Conservation (phyloP, 495 filamentous ascomycete species). For the Lentithecium fluviatile region DNA sequence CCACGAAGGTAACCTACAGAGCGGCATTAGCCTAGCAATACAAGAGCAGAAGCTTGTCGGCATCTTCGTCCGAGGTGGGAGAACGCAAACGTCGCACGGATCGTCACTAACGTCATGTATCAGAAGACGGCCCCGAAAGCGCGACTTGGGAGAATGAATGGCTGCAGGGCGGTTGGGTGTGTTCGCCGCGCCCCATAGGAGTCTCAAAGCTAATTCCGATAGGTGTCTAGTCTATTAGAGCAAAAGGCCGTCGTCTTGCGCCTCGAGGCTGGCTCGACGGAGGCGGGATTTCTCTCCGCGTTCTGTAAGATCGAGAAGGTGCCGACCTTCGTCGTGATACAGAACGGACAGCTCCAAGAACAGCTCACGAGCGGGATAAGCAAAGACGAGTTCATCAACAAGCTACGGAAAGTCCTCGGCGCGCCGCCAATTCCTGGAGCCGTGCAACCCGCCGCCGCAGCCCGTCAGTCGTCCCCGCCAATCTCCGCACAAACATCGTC, state of each 20-base stretch:
- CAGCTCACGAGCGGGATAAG: constrained; percentile 20
- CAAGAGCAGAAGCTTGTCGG: constrained; percentile 62
- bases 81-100: not conserved
- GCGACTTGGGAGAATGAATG: constrained; percentile 73
- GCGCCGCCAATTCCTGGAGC: constrained; percentile 5
- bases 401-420: constrained; percentile 24
- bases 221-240: constrained; percentile 52
- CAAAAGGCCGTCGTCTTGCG: constrained; percentile 64
- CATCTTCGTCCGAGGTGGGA: constrained; percentile 66
- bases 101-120: not conserved
- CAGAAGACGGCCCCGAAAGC: constrained; percentile 67
- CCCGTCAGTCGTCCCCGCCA: no score
- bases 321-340: constrained; percentile 75
- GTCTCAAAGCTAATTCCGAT: not conserved
- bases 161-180: constrained; percentile 60
- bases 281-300: constrained; percentile 75
- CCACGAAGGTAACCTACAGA: constrained; percentile 72
- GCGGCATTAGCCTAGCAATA: constrained; percentile 73
- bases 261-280: constrained; percentile 66
- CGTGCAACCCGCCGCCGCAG: no score
- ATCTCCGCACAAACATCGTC: no score
- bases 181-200: not conserved
- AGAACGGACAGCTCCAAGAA: constrained; percentile 38
- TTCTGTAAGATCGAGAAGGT: constrained; percentile 73
- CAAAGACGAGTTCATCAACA: constrained; percentile 31